phyloP scores from a whole-genome alignment of 495 filamentous ascomycete genomes.

The Gamarada debralockiae region DNA sequence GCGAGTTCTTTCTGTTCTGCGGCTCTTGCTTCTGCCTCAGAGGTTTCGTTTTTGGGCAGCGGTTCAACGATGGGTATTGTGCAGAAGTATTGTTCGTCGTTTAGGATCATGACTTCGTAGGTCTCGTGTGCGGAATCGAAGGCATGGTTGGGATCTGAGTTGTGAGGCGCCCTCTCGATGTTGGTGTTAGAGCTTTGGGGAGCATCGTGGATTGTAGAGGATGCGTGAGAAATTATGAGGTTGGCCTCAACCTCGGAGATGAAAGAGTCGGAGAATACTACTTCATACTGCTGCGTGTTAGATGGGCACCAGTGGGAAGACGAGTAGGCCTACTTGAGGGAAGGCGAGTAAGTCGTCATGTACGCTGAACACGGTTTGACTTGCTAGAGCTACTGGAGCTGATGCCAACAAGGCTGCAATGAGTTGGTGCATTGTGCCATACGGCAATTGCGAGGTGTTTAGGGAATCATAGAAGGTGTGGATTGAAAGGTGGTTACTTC shows the following conservation, averaged over 20 bases:
- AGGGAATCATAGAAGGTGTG: too few species aligned
- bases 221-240: conserved; percentile 43
- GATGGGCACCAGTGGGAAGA: conserved; percentile 1
- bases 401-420: conserved; percentile 38
- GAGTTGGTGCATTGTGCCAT: conserved; percentile 47
- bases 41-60: conserved; percentile 52
- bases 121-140: conserved; percentile 35
- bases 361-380: conserved; percentile 66
- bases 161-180: conserved; percentile 17
- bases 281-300: conserved; percentile 62
- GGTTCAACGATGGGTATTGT: conserved; percentile 69
- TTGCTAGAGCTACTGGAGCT: conserved; percentile 40
- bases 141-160: conserved; percentile 13
- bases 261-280: conserved; percentile 71
- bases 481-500: too few species aligned
- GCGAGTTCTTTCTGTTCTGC: conserved; percentile 84
- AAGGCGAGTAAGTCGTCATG: conserved; percentile 89
- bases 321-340: conserved; percentile 65
- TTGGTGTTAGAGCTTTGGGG: conserved; percentile 16
- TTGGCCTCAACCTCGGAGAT: conserved; percentile 69
- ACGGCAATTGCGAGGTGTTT: conserved; percentile 15
- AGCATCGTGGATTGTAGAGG: conserved; percentile 14
- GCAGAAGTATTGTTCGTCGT: conserved; percentile 75
- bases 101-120: conserved; percentile 71
- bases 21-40: conserved; percentile 57